Evolutionary conservation across 345 rosid species (phyloP), one percentile per base, ranked within the genome.

Genomic region (Boechera divaricarpa): DNA sequence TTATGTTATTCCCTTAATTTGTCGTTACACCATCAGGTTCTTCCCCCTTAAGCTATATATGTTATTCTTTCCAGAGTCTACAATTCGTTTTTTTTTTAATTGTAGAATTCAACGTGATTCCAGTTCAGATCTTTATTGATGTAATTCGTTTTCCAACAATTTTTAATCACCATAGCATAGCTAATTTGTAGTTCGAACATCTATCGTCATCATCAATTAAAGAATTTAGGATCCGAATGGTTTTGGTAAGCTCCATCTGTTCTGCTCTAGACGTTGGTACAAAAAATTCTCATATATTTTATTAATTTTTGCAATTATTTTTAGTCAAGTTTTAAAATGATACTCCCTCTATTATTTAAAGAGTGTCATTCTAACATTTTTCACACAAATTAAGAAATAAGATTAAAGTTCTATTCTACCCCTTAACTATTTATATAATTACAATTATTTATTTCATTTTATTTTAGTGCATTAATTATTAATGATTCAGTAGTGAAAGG

Each of bases 21-120:
- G 81, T 77, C 81, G 45, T 65, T 71, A 77, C 24, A 56, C 52
- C 18, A 63, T 64, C 11, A 65, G 72, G 72, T 71, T 77, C 81
- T 38, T 77, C 73, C 73, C 81, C 81, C 68, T 54, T 63, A 18
- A 52, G 29, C 15, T 62, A 68, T 53, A 68, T 53, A 26, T 32
- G 4, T 53, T 58, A 53, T 53, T 76, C 48, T 69, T 52, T 67
- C 9, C 18, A 39, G 73, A 67, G 51, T 48, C 73, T 29, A 45
- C n/a, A 26, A 24, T 55, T 31, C 32, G 4, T 65, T 33, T 42
- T 42, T 28, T 28, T 28, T 2, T 35, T 47, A 28, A 16, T 48
- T 33, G 26, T 38, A 36, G 24, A 66, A 36, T 41, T 57, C 24
- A 66, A 66, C 57, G 58, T 56, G 21, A 45, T 24, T 57, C 48